Conservation (phyloP, 176 grass and related monocot species). For the Juncus effusus region DNA sequence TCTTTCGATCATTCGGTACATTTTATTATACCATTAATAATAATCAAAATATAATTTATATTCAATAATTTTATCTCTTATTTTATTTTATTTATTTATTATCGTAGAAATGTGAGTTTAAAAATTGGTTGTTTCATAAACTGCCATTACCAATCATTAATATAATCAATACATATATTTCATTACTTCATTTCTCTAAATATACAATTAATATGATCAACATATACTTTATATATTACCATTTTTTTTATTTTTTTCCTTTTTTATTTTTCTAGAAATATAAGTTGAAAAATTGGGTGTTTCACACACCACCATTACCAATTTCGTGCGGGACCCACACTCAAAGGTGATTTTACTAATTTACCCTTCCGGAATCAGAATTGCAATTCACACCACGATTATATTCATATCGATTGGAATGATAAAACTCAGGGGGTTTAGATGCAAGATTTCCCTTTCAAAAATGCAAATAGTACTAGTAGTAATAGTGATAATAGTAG, state of each 20-base stretch:
- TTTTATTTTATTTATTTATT: too few relatives aligned
- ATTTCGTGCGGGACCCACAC: constrained; percentile 66
- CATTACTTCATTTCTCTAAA: too few relatives aligned
- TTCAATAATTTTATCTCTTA: too few relatives aligned
- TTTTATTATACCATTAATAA: too few relatives aligned
- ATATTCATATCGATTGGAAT: constrained; percentile 96
- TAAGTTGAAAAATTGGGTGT: too few relatives aligned
- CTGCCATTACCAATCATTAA: neutral
- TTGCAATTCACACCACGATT: constrained; percentile 94
- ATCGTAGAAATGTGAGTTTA: neutral
- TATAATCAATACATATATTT: constrained; percentile 10
- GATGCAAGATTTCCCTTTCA: constrained; percentile 97
- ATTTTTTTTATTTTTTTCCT: too few relatives aligned
- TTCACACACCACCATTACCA: too few relatives aligned
- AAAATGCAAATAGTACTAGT: constrained; percentile 35
- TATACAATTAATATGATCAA: too few relatives aligned
- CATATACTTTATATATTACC: too few relatives aligned
- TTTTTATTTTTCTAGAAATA: too few relatives aligned
- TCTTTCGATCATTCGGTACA: constrained; percentile 61
- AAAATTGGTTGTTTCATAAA: neutral
- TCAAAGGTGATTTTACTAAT: constrained; percentile 95
- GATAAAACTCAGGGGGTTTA: constrained; percentile 91
- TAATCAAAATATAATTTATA: too few relatives aligned
- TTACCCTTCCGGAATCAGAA: constrained; percentile 67
- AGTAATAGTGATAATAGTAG: too few relatives aligned